Conservation (phyloP, 2,329 filamentous ascomycete genomes). For the Aspergillus sclerotialis region DNA sequence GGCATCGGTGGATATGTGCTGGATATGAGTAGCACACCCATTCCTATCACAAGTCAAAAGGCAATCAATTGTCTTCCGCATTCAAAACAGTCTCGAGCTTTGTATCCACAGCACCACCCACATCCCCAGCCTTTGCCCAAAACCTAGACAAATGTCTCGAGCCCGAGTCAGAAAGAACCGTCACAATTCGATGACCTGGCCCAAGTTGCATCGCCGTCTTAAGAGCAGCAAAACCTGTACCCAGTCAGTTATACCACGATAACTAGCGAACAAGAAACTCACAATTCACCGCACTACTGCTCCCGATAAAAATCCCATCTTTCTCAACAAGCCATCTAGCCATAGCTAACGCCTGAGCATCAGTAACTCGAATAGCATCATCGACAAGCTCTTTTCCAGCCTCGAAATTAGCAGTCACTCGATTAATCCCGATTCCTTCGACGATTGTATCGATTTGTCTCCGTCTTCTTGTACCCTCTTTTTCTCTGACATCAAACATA, state of each 20-base stretch:
- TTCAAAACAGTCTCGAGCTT: slow-evolving; percentile 41
- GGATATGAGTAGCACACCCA: no score
- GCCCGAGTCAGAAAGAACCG: slow-evolving; percentile 45
- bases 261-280: slow-evolving; percentile 24
- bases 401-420: slow-evolving; percentile 90
- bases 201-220: slow-evolving; percentile 41
- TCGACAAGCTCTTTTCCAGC: slow-evolving; percentile 78
- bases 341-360: slow-evolving; percentile 86
- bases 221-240: slow-evolving; percentile 41
- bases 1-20: no score
- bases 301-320: slow-evolving; percentile 90
- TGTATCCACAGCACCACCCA: slow-evolving; percentile 39
- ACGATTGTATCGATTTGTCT: slow-evolving; percentile 94
- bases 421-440: slow-evolving; percentile 92
- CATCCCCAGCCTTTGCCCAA: slow-evolving; percentile 42
- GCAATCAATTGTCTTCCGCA: slow-evolving; percentile 27
- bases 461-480: slow-evolving; percentile 79
- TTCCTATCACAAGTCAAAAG: no score
- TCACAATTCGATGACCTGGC: slow-evolving; percentile 43
- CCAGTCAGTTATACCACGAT: slow-evolving; percentile 6
- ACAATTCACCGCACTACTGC: slow-evolving; percentile 95
- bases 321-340: slow-evolving; percentile 94
- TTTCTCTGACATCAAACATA: slow-evolving; percentile 86
- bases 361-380: slow-evolving; percentile 81
- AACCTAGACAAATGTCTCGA: slow-evolving; percentile 47